Evolutionary conservation across 2,329 filamentous ascomycete species (phyloP).

Genomic region (Cladophialophora carrionii): DNA sequence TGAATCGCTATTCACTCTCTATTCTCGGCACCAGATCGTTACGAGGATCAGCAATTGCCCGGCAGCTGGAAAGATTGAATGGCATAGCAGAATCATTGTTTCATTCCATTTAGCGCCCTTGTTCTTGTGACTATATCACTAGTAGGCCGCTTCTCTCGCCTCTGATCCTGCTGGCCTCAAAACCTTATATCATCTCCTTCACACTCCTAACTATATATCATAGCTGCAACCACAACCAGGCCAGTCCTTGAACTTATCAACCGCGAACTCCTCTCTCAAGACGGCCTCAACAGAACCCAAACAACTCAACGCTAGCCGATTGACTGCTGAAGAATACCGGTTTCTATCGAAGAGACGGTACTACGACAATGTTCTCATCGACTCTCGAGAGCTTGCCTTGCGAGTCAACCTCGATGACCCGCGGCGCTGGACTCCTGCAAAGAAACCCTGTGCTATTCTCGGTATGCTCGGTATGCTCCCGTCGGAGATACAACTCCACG

Average conservation of each 20-base stretch:
- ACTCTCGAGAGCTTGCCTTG: constrained; percentile 2
- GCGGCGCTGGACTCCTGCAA: constrained; percentile 9
- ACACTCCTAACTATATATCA: neutral
- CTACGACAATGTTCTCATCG: constrained; percentile 21
- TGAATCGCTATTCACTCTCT: constrained; percentile 13
- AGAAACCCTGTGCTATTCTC: neutral
- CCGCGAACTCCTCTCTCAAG: neutral
- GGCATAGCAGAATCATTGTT: neutral
- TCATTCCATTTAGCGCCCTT: neutral
- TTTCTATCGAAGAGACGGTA: constrained; percentile 17
- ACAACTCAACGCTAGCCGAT: neutral
- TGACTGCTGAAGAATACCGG: neutral
- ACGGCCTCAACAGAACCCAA: constrained; percentile 7
- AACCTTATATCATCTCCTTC: neutral
- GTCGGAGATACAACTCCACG: constrained; percentile 11
- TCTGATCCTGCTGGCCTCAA: neutral
- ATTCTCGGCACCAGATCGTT: neutral
- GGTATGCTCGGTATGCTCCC: constrained; percentile 21
- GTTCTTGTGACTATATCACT: neutral
- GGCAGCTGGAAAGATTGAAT: neutral
- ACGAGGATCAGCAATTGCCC: neutral
- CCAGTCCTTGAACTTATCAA: neutral
- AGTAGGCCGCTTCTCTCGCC: neutral
- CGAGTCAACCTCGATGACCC: constrained; percentile 10
- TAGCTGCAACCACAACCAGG: neutral